These are phyloP conservation scores for Fraxinus angustifolia DNA, from an alignment of 305 asterid species.

Conservation along the genomic window DNA sequence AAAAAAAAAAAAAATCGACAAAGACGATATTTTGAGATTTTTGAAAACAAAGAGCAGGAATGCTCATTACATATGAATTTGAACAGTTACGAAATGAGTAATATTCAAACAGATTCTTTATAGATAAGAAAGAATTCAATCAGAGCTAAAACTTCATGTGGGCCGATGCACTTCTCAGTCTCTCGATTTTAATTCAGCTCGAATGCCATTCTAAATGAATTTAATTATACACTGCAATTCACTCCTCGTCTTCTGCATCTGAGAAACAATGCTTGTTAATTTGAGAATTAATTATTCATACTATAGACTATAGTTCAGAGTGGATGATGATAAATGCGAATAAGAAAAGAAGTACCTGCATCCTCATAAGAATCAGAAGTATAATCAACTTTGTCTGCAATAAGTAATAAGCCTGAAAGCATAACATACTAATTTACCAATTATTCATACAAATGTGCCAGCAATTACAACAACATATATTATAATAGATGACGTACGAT, in stretches of 20 bases:
- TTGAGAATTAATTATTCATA: neutral
- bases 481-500: neutral
- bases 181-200: neutral
- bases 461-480: neutral
- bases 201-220: neutral
- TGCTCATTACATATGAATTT: neutral
- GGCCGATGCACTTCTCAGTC: neutral
- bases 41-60: neutral
- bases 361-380: neutral
- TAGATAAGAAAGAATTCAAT: neutral
- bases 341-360: neutral
- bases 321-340: neutral
- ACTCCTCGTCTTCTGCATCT: neutral
- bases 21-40: neutral
- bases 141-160: neutral
- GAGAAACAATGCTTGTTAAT: neutral
- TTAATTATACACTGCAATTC: neutral
- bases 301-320: neutral
- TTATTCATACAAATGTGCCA: neutral
- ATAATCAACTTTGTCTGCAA: neutral
- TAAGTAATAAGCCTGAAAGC: neutral
- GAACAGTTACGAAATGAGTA: neutral
- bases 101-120: neutral
- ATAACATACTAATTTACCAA: neutral
- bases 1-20: neutral